Base-by-base conservation (phyloP, 2,329 filamentous ascomycete species). In the Sarocladium strictum region DNA sequence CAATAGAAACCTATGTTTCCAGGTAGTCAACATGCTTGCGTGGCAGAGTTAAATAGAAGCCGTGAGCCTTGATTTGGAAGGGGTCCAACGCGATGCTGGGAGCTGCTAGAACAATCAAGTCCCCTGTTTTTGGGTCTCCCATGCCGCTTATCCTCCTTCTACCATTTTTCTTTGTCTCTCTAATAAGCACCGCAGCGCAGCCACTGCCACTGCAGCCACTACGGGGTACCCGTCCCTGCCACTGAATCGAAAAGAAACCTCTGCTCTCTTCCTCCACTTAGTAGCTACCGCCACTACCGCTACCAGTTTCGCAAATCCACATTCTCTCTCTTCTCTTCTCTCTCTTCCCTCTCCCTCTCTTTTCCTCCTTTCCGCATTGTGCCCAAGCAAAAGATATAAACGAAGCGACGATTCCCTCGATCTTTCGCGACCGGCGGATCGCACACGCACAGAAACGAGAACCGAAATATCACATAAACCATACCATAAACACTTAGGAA, bases 341-440 rank as follows among this genome's bases (percentile, higher is more conserved):
- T 29, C 26, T 24, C 38, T 14, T 24, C 55, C 53, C 53, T 56
- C 53, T 37, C 43, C 51, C 51, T 58, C 45, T 38, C 27, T 40
- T 37, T 27, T 33, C 23, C 52, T 53, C 27, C 33, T 40, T 51
- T 55, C 37, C 17, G 23, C 43, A 29, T n/a, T n/a, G n/a, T n/a
- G n/a, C n/a, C n/a, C n/a, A n/a, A n/a, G n/a, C n/a, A 43, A 21
- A 43, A 43, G 7, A 21, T 38, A 32, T 27, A n/a, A 27, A 24
- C 43, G 12, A 24, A 43, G 53, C 17, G 15, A 14, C 26, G 29
- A 53, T 33, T 53, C 27, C 21, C n/a, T n/a, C n/a, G n/a, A n/a
- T 47, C 35, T 26, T 19, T 49, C 43, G 3, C 43, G 43, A 49
- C 43, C 15, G 10, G 32, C 23, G 33, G 37, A 29, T 55, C 26